Percentiles rank a stretch among this genome's conserved stretches.
phyloP scores from a whole-genome alignment of 805 yeast species.

The Suhomyces pyralidae region DNA sequence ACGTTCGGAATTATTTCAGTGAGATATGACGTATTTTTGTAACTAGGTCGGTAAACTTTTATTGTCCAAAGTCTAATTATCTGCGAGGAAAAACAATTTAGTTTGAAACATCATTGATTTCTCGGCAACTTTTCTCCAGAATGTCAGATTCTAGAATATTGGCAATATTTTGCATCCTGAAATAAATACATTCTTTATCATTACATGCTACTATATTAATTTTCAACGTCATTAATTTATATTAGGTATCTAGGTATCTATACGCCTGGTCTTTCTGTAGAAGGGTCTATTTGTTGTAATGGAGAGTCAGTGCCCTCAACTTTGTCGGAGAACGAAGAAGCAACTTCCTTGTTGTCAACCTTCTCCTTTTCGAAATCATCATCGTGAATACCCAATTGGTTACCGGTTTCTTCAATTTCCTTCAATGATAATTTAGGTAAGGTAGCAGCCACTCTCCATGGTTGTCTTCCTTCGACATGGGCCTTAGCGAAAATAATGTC shows the following conservation, averaged over 20 bases:
- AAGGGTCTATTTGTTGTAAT: neutral
- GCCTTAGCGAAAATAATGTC: slow-evolving; percentile 65
- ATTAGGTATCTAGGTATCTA: slow-evolving; percentile 1
- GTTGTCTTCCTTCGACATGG: slow-evolving; percentile 51
- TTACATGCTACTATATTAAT: neutral
- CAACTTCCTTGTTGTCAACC: slow-evolving; percentile 31
- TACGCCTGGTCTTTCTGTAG: slow-evolving; percentile 2
- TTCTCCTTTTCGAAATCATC: slow-evolving; percentile 40
- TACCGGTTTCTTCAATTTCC: slow-evolving; percentile 61
- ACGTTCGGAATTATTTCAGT: neutral
- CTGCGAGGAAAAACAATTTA: neutral
- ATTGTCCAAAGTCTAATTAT: too few relatives aligned
- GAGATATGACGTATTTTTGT: neutral
- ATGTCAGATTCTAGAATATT: too few relatives aligned
- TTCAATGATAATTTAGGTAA: slow-evolving; percentile 56
- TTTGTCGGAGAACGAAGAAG: slow-evolving; percentile 16
- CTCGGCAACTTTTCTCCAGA: neutral
- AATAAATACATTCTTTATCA: too few relatives aligned
- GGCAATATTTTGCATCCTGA: too few relatives aligned
- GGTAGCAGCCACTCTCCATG: slow-evolving; percentile 61
- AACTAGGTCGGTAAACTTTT: neutral
- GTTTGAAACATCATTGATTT: neutral
- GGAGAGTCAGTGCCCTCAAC: slow-evolving; percentile 4
- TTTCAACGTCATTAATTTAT: neutral
- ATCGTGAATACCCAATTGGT: slow-evolving; percentile 52